Evolutionary conservation across 2,329 filamentous ascomycete species (phyloP), one percentile per base, ranked within the genome.

Genomic region (Fusarium sp.): DNA sequence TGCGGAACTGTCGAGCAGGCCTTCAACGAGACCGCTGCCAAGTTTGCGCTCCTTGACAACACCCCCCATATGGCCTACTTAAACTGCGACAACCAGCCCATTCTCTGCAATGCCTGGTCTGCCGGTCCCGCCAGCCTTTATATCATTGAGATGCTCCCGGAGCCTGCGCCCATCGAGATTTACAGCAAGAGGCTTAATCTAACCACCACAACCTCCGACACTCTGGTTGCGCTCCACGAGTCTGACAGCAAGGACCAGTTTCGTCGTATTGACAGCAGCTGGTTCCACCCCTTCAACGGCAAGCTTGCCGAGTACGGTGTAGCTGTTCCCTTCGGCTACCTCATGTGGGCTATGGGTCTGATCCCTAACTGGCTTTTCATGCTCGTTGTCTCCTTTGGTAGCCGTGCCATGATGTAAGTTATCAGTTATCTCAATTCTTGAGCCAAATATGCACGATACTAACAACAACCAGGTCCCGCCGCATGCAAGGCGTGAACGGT

Each of bases 221-320:
- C 90, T 60, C 86, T 94, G 70, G 83, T 88, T 55, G 83, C 88
- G 63, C 82, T 93, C 58, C 85, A 89, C 71, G 80, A 86, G 64
- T 81, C 87, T 75, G 85, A 78, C 64, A 77, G 71, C 69, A 80
- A 89, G 77, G 88, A 89, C 73, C 78, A 79, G 45, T 84, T 86
- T 77, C 77, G 76, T 35, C 77, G 81, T 42, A 78, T 86, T 60
- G 89, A 93, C 17, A 64, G 60, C 37, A 32, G 23, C 37, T 73
- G 91, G 92, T 94, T 92, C 85, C 93, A 95, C 80, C 93, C 93
- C 67, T 92, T 94, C 78, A 88, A 93, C 76, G 92, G 93, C 69
- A 81, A 83, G 67, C 82, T 92, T 44, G 89, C 89, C 65, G 81
- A 92, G 83, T 86, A 88, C 70, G 86, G 87, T 70, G 75, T 93